These are phyloP conservation scores for Acrocalymma vagum DNA, from an alignment of 2,329 filamentous ascomycete genomes.

Conservation along the genomic window DNA sequence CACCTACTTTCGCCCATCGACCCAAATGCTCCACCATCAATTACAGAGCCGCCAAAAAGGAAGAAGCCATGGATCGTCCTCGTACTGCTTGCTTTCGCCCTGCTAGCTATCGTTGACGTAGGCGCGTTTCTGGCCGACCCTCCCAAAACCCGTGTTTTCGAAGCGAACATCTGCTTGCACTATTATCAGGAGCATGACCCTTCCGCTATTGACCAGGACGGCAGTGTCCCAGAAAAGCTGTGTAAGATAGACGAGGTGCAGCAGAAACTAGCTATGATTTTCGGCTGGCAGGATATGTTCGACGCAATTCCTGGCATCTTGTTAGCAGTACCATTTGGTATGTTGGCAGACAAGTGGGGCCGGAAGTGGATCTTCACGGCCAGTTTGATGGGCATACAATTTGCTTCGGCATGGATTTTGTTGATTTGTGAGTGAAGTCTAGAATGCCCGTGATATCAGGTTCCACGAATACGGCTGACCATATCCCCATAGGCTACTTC, in stretches of 20 bases:
- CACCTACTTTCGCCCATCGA: conserved; percentile 24
- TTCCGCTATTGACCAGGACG: conserved; percentile 51
- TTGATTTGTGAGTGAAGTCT: conserved; percentile 35
- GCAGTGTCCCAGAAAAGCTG: conserved; percentile 55
- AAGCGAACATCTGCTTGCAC: conserved; percentile 57
- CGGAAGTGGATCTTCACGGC: conserved; percentile 56
- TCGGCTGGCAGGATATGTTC: conserved; percentile 60
- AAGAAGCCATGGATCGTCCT: conserved; percentile 44
- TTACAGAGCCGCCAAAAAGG: conserved; percentile 6
- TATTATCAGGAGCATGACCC: conserved; percentile 54
- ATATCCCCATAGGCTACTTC: conserved; percentile 38
- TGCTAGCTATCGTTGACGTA: conserved; percentile 56
- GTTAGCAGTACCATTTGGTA: conserved; percentile 59
- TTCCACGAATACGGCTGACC: conserved; percentile 12
- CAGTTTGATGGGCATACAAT: conserved; percentile 52
- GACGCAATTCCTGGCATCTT: conserved; percentile 54
- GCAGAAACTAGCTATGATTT: conserved; percentile 58
- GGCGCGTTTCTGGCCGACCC: conserved; percentile 55
- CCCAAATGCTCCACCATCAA: background rate
- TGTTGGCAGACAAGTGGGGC: conserved; percentile 58
- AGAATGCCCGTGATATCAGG: background rate
- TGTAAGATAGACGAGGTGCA: conserved; percentile 61
- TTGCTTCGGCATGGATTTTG: conserved; percentile 40
- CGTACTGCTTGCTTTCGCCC: conserved; percentile 45
- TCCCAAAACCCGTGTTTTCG: conserved; percentile 58